Evolutionary conservation across 106 monocot species (phyloP).

Genomic region (Agapanthus africanus): DNA sequence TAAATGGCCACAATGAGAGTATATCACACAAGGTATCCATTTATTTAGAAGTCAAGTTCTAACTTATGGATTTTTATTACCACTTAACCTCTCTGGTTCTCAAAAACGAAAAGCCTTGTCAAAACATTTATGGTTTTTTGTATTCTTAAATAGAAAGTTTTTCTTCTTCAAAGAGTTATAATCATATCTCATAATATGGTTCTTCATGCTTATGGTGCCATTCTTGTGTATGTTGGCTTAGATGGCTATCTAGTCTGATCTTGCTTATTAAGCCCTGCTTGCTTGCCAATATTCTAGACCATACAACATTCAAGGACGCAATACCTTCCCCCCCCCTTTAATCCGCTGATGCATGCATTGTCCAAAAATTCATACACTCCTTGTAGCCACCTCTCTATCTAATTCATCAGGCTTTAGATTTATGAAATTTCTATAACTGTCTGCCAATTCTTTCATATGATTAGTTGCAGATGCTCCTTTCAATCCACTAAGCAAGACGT

Average conservation of each 20-base stretch:
- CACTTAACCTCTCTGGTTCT: neutral
- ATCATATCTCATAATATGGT: neutral
- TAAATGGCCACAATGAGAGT: constrained; percentile 74
- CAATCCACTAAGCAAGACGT: too few relatives aligned
- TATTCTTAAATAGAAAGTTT: neutral
- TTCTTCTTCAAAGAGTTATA: neutral
- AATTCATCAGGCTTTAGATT: neutral
- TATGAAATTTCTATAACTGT: neutral
- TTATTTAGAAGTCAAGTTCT: neutral
- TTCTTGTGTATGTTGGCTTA: neutral
- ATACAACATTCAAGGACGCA: neutral
- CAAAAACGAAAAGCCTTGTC: neutral
- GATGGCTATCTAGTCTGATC: too few relatives aligned
- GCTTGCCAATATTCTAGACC: neutral
- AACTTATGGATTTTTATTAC: neutral
- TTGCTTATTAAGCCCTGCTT: neutral
- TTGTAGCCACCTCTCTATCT: neutral
- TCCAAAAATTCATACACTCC: neutral
- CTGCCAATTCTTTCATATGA: neutral
- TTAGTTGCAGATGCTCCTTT: neutral
- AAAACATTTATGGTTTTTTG: neutral
- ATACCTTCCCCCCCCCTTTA: neutral
- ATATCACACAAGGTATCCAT: constrained; percentile 42
- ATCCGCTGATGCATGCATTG: neutral
- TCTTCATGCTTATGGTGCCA: neutral